A percentile compares a stretch with the other conserved stretches of the same genome.
Conservation (phyloP, 352 stramenopile species). For the Globisporangium splendens region DNA sequence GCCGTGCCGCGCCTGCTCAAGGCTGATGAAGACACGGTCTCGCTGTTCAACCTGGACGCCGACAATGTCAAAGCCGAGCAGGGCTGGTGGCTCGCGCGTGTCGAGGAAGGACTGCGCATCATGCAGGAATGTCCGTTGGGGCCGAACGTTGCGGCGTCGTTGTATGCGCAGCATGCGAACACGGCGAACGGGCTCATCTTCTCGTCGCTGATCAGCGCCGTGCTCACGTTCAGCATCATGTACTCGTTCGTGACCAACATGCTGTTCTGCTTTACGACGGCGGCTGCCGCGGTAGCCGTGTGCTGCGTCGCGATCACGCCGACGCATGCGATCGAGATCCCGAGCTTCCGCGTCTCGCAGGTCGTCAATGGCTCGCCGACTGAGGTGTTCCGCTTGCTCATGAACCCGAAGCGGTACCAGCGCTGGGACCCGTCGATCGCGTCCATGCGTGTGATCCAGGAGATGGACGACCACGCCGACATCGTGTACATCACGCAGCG, state of each 20-base stretch:
- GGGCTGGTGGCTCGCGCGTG: slow-evolving; percentile 80
- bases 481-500: slow-evolving; percentile 86
- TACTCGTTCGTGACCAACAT: slow-evolving; percentile 84
- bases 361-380: slow-evolving; percentile 82
- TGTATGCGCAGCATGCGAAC: slow-evolving; percentile 77
- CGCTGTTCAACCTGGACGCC: slow-evolving; percentile 83
- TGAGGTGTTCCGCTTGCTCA: slow-evolving; percentile 79
- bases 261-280: slow-evolving; percentile 73
- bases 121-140: slow-evolving; percentile 87
- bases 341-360: slow-evolving; percentile 78
- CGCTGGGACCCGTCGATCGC: slow-evolving; percentile 77
- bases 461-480: slow-evolving; percentile 87
- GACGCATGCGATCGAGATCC: slow-evolving; percentile 72
- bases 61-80: slow-evolving; percentile 83
- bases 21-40: slow-evolving; percentile 79
- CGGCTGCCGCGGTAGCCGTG: slow-evolving; percentile 55
- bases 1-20: slow-evolving; percentile 60
- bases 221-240: slow-evolving; percentile 84
- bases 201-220: slow-evolving; percentile 51
- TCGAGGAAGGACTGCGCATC: slow-evolving; percentile 75
- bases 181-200: slow-evolving; percentile 78
- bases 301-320: slow-evolving; percentile 73
- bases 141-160: slow-evolving; percentile 69
- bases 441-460: slow-evolving; percentile 79
- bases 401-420: slow-evolving; percentile 84